Conservation (phyloP, 1,284 basidiomycete species). For the Earliella scabrosa region DNA sequence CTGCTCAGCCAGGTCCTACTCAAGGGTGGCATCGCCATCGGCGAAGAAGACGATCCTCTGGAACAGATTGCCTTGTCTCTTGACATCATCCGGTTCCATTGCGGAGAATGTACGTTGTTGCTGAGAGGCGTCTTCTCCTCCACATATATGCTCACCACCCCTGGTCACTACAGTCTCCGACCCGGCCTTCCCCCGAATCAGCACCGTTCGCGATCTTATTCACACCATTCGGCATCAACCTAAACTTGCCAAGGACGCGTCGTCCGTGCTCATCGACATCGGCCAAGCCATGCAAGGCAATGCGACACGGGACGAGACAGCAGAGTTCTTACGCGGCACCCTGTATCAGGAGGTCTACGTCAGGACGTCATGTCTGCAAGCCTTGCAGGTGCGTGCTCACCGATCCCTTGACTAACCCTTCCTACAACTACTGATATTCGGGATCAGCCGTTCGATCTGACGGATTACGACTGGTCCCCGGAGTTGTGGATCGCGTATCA, state of each 20-base stretch:
- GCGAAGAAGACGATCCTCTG: constrained; percentile 76
- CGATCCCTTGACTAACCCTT: neutral
- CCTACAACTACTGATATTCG: neutral
- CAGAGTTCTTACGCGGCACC: constrained; percentile 73
- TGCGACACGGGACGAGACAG: constrained; percentile 67
- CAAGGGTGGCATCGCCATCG: constrained; percentile 66
- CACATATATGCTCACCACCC: constrained; percentile 2
- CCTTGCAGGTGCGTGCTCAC: constrained; percentile 69
- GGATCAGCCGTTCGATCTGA: constrained; percentile 87
- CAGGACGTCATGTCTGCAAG: constrained; percentile 89
- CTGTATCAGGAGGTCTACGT: constrained; percentile 91
- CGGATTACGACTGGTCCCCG: constrained; percentile 91
- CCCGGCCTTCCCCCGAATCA: constrained; percentile 71
- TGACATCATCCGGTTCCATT: constrained; percentile 88
- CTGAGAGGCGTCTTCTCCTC: constrained; percentile 3
- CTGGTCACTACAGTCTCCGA: constrained; percentile 56
- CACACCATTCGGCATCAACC: constrained; percentile 81
- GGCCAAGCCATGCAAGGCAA: constrained; percentile 82
- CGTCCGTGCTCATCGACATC: constrained; percentile 82
- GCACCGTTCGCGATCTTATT: constrained; percentile 76
- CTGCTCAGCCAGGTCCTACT: constrained; percentile 76
- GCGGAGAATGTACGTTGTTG: constrained; percentile 72
- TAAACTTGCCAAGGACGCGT: constrained; percentile 85
- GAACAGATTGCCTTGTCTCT: constrained; percentile 90
- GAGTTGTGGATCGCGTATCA: constrained; percentile 91